Evolutionary conservation across 805 yeast species (phyloP), one percentile per base, ranked within the genome.

Genomic region (Cyberlindnera bimundalis): DNA sequence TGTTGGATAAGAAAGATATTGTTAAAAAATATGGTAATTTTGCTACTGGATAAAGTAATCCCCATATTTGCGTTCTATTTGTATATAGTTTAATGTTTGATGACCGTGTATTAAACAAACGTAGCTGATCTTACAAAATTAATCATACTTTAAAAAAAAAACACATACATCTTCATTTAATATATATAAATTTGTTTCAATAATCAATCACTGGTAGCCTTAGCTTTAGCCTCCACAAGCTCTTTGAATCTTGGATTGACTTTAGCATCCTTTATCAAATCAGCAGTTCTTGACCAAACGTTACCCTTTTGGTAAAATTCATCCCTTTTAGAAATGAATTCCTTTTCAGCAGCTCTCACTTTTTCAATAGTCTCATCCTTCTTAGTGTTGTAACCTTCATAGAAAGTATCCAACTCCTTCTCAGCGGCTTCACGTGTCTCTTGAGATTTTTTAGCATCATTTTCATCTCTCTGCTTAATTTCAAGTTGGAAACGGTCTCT

Each of bases 351-450:
- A 37, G 70, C 68, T 59, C 72, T 70, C 11, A 85, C 81, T 43
- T 74, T 73, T 45, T 76, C 80, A 41, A 81, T 67, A 37, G 79
- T 76, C 50, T 74, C 74, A 39, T 87, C 91, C 63, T 80, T 84
- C 68, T 90, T 90, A 58, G 73, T 70, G 67, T 87, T 89, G 71
- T 91, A 91, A 58, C 81, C 82, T 54, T 87, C 96, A 64, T 91
- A 91, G 63, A 91, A 91, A 49, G 85, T 96, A 61, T 91, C 96
- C 56, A 89, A 78, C 39, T 88, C 81, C 60, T 80, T 79, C 56
- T 78, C 77, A 9, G 98, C 98, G 47, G 82, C 81, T 37, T 77
- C 74, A 41, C 83, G 75, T 43, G 88, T 73, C 45, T 80, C 87
- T 23, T 68, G 68, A 57, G 83, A 76, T 60, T 78, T 84, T 51